Evolutionary conservation across 2,329 filamentous ascomycete species (phyloP).

Genomic region (Ceratocystis smalleyi): DNA sequence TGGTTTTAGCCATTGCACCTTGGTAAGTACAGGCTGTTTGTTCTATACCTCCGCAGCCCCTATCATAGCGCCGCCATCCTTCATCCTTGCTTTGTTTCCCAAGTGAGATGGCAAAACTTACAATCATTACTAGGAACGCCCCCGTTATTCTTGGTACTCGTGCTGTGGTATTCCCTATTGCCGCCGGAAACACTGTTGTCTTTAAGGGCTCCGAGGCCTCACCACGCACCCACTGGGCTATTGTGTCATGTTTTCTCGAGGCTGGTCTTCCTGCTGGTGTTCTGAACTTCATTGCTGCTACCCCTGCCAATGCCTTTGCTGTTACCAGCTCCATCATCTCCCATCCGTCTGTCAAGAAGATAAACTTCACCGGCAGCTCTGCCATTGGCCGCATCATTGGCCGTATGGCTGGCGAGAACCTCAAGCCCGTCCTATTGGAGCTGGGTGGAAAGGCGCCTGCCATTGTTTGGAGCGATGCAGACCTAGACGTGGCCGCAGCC

Average conservation of each 20-base stretch:
- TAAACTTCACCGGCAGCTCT: constrained; percentile 77
- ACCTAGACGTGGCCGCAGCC: constrained; percentile 54
- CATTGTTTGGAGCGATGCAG: constrained; percentile 66
- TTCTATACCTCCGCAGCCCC: background rate
- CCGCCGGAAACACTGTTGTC: constrained; percentile 61
- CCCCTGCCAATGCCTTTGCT: constrained; percentile 48
- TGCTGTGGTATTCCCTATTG: constrained; percentile 48
- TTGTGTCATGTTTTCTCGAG: constrained; percentile 50
- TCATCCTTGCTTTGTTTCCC: background rate
- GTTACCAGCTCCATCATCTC: constrained; percentile 55
- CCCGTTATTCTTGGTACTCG: constrained; percentile 39
- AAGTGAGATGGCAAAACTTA: background rate
- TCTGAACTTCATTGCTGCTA: constrained; percentile 54
- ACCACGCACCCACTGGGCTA: constrained; percentile 46
- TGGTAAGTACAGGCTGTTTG: constrained; percentile 39
- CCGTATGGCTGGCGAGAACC: constrained; percentile 49
- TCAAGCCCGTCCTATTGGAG: constrained; percentile 70
- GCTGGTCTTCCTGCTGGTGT: constrained; percentile 63
- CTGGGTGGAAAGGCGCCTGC: constrained; percentile 69
- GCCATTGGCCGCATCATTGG: constrained; percentile 58
- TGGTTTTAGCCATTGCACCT: constrained; percentile 63
- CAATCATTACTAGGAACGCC: constrained; percentile 33
- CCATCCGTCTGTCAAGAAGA: constrained; percentile 53
- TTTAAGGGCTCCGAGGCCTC: constrained; percentile 56
- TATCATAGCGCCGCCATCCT: background rate